These are phyloP conservation scores for Ligustrum vulgare DNA, from an alignment of 257 asterid species.

Conservation along the genomic window DNA sequence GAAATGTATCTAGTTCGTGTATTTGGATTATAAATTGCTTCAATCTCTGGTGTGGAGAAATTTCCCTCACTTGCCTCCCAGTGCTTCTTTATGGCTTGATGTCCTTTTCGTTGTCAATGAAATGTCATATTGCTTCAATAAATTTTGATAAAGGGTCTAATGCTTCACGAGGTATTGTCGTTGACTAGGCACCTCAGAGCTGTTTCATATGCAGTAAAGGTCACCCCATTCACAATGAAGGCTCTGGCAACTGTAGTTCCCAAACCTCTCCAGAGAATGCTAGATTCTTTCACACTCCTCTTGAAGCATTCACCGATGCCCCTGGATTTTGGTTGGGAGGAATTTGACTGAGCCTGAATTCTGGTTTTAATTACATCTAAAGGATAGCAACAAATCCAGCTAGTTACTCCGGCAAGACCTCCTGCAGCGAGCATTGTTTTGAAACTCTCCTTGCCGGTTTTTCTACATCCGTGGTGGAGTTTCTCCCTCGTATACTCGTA, in stretches of 20 bases:
- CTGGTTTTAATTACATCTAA: conserved; percentile 74
- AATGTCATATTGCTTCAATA: not conserved
- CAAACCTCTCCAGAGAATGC: conserved; percentile 72
- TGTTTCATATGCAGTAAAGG: conserved; percentile 72
- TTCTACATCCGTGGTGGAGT: conserved; percentile 72
- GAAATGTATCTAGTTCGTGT: not conserved
- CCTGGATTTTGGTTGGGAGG: conserved; percentile 30
- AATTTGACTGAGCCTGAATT: conserved; percentile 54
- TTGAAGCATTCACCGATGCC: conserved; percentile 62
- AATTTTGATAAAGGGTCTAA: conserved; percentile 5
- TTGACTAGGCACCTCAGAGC: conserved; percentile 47
- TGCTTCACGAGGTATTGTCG: conserved; percentile 21
- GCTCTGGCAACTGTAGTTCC: conserved; percentile 74
- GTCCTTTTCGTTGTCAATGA: not conserved
- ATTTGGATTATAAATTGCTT: not conserved
- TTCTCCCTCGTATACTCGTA: conserved; percentile 63
- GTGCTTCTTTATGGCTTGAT: not conserved
- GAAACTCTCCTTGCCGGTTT: conserved; percentile 44
- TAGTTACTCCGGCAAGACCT: conserved; percentile 69
- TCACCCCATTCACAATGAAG: conserved; percentile 65
- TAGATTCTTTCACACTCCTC: conserved; percentile 38
- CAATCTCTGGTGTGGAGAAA: not conserved
- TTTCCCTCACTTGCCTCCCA: not conserved
- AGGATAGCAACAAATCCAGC: conserved; percentile 81
- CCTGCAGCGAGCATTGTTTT: conserved; percentile 76